Base-by-base conservation (phyloP, 768 basidiomycete genomes). In the Candolleomyces eurysporus region DNA sequence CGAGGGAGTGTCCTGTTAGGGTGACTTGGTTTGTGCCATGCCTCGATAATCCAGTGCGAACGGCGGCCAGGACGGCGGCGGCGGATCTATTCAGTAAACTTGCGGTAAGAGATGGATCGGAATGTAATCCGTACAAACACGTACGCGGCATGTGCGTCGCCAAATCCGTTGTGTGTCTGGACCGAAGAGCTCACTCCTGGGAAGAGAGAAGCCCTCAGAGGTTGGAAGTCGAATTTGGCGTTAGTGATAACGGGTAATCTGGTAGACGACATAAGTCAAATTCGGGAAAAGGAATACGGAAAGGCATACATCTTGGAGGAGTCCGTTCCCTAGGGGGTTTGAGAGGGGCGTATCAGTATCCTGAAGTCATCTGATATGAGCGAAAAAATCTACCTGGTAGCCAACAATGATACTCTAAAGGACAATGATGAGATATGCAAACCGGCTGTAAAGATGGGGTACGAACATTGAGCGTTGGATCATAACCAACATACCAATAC, bases 101-200 rank as follows among this genome's bases (percentile, higher is more conserved):
- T 46, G 16, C 6, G 19, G 57, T 17, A 21, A 60, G 45, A 54
- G n/a, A 51, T 45, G 11, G 5, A 32, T 26, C n/a, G 48, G 10
- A 4, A 11, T 5, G 26, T 10, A 48, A 32, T 17, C 46, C 13
- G 5, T 31, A 21, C 7, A n/a, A 5, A 5, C 14, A 58, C 62
- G 16, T 14, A 65, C 65, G 73, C 58, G 1, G 82, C 78, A 45
- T 87, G 86, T 54, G 77, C 77, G 43, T 78, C 67, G 1, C 79
- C 75, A 68, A 87, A 88, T 5, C 87, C 86, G 42, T 77, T 73
- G 65, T 84, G 87, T 16, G 81, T 84, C 59, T 68, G 64, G 17
- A 84, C 79, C 32, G 58, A 70, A 17, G 69, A 69, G 31, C 76
- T 65, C 11, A 86, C 68, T 0, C 84, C 86, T 2, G 87, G 87